Base-by-base conservation (phyloP, 1,284 basidiomycete genomes). In the Porodaedalea pini region DNA sequence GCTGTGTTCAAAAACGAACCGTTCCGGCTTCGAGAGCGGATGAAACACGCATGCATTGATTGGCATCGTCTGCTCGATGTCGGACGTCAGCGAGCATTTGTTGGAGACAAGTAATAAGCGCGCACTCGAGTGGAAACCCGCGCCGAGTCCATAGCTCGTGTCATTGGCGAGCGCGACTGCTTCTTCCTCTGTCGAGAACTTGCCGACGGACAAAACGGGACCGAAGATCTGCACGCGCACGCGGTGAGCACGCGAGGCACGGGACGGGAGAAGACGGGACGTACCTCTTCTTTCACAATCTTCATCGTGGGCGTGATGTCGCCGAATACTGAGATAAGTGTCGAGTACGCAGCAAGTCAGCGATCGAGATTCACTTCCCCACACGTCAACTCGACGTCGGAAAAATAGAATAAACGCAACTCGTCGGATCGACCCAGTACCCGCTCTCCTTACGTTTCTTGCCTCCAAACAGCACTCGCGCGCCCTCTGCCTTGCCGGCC, bases 121-220 rank as follows among this genome's bases (percentile, higher is more conserved):
- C 81, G 62, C 69, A 90, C 89, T 90, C 31, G 92, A 94, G 71
- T 95, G 92, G 29, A 96, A 73, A 11, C 90, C 93, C 2, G 94
- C 93, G 17, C 88, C 94, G 27, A 97, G 79, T 21, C 94, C 94
- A 69, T 95, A 96, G 44, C 75, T 79, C 1, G 91, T 94, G 66
- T 88, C 81, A 68, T 95, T 95, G 39, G 93, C 93, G 40, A 93
- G 73, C 36, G 76, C 67, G 63, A 96, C 82, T 1, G 82, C 90
- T 65, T 92, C 87, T 57, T 85, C 86, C 70, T 94, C 90, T 5
- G 86, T 86, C 61, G 79, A 80, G 74, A 96, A 96, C 59, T 75
- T 81, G 40, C 85, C 87, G 37, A 94, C 80, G 21, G 81, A 76
- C 21, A 93, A 78, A 2, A 95, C 92, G 11, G 91, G 91, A 0